Conservation (phyloP, 176 grass and related monocot species). For the Zizania latifolia region DNA sequence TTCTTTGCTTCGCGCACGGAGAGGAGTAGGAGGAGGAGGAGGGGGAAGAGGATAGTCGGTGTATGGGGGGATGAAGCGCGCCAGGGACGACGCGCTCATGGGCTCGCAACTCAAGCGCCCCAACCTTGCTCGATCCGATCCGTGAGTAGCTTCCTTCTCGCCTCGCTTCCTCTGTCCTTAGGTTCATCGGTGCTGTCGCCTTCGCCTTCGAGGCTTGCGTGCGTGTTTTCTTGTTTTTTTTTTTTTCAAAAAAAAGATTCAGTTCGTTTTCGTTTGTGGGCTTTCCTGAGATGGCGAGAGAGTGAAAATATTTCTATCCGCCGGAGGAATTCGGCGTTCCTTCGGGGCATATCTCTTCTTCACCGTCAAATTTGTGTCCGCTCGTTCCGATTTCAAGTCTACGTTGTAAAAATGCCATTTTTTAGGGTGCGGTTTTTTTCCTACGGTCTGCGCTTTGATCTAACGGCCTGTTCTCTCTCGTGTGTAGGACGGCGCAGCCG, state of each 20-base stretch:
- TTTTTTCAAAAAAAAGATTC: not conserved
- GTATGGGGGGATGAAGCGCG: slow-evolving; percentile 52
- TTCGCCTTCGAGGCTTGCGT: not conserved
- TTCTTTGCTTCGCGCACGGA: not conserved
- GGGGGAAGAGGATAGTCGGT: not conserved
- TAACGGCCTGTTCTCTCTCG: slow-evolving; percentile 11
- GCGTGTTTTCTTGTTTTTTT: not conserved
- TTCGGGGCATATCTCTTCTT: not conserved
- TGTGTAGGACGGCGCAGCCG: slow-evolving; percentile 38
- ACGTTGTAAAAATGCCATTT: slow-evolving; percentile 7
- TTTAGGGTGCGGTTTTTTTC: not conserved
- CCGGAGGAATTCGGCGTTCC: not conserved
- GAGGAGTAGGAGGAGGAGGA: not conserved
- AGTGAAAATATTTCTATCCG: not conserved
- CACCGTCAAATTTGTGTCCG: not conserved
- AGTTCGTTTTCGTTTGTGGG: not conserved
- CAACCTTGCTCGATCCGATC: slow-evolving; percentile 76
- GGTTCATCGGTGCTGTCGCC: not conserved
- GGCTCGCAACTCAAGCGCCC: slow-evolving; percentile 79
- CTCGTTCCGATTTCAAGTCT: not conserved
- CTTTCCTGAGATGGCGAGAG: not conserved
- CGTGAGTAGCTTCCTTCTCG: slow-evolving; percentile 52
- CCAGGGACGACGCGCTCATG: slow-evolving; percentile 65
- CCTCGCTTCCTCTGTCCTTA: not conserved
- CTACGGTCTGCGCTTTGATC: slow-evolving; percentile 1